A percentile compares a stretch with the other conserved stretches of the same genome.
These are phyloP conservation scores for Achlya hypogyna DNA, from an alignment of 352 stramenopile genomes.

Conservation along the genomic window DNA sequence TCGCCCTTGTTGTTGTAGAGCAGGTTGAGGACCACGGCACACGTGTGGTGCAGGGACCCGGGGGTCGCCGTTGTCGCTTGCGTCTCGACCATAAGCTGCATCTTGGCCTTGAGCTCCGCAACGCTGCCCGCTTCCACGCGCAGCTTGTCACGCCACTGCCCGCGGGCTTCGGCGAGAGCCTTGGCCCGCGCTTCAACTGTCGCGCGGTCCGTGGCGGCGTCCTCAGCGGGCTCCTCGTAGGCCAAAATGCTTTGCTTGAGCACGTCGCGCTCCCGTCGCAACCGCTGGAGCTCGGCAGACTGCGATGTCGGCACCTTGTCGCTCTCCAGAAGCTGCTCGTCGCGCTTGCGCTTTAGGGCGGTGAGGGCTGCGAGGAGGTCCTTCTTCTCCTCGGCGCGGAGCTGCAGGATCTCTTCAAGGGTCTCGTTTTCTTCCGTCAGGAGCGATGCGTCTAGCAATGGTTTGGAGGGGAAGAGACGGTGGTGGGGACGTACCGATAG, in stretches of 20 bases:
- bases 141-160: conserved; percentile 27
- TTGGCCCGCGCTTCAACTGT: conserved; percentile 19
- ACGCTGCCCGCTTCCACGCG: conserved; percentile 36
- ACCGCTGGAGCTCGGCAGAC: conserved; percentile 27
- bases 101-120: conserved; percentile 40
- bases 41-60: conserved; percentile 36
- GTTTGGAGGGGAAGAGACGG: background rate
- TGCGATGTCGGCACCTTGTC: conserved; percentile 5
- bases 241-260: conserved; percentile 40
- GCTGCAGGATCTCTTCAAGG: conserved; percentile 35
- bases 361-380: conserved; percentile 51
- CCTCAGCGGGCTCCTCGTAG: conserved; percentile 33
- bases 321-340: conserved; percentile 13
- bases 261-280: conserved; percentile 37
- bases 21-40: conserved; percentile 52
- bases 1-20: conserved; percentile 50
- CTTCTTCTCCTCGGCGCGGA: conserved; percentile 46
- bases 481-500: background rate
- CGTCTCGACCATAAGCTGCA: conserved; percentile 59
- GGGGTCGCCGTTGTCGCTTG: conserved; percentile 38
- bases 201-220: background rate
- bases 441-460: background rate
- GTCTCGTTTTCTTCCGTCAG: conserved; percentile 22
- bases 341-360: conserved; percentile 34
- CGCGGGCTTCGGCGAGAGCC: conserved; percentile 21